A percentile compares a stretch with the other conserved stretches of the same genome.
Evolutionary conservation across 352 stramenopile species (phyloP).

Genomic region (Phytophthora niederhauseri): DNA sequence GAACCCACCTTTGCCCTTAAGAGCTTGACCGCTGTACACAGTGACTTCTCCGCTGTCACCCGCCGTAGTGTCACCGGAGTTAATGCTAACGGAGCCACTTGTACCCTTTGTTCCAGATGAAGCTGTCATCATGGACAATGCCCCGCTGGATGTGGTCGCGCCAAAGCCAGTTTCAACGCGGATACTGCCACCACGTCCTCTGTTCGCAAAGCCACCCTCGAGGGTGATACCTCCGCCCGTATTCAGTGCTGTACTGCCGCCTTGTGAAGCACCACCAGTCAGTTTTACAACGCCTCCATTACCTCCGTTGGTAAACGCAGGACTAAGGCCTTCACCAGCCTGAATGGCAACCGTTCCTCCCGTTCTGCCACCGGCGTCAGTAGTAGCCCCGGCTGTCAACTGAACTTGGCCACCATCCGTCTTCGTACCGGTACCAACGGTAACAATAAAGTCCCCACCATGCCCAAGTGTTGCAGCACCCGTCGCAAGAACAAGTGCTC

Average conservation of each 20-base stretch:
- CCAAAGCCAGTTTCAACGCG: slow-evolving; percentile 55
- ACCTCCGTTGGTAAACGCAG: slow-evolving; percentile 77
- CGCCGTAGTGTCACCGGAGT: slow-evolving; percentile 63
- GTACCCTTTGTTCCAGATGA: slow-evolving; percentile 63
- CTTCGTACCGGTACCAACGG: slow-evolving; percentile 59
- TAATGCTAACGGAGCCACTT: slow-evolving; percentile 53
- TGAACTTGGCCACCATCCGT: slow-evolving; percentile 68
- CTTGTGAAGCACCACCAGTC: slow-evolving; percentile 81
- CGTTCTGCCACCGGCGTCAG: slow-evolving; percentile 42
- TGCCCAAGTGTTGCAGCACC: slow-evolving; percentile 61
- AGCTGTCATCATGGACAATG: slow-evolving; percentile 53
- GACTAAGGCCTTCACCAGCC: slow-evolving; percentile 63
- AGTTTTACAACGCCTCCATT: slow-evolving; percentile 88
- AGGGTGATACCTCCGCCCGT: slow-evolving; percentile 77
- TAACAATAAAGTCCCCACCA: slow-evolving; percentile 60
- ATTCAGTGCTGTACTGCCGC: slow-evolving; percentile 54
- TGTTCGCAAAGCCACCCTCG: slow-evolving; percentile 70
- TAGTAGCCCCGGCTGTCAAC: slow-evolving; percentile 70
- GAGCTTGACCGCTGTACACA: slow-evolving; percentile 59
- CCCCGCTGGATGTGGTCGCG: slow-evolving; percentile 58
- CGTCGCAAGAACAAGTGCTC: slow-evolving; percentile 56
- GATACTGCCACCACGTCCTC: slow-evolving; percentile 63
- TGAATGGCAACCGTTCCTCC: slow-evolving; percentile 58
- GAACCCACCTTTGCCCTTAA: slow-evolving; percentile 60
- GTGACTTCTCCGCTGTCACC: slow-evolving; percentile 71